Evolutionary conservation across 2,329 filamentous ascomycete species (phyloP), one percentile per base, ranked within the genome.

Genomic region (Neoscytalidium dimidiatum): DNA sequence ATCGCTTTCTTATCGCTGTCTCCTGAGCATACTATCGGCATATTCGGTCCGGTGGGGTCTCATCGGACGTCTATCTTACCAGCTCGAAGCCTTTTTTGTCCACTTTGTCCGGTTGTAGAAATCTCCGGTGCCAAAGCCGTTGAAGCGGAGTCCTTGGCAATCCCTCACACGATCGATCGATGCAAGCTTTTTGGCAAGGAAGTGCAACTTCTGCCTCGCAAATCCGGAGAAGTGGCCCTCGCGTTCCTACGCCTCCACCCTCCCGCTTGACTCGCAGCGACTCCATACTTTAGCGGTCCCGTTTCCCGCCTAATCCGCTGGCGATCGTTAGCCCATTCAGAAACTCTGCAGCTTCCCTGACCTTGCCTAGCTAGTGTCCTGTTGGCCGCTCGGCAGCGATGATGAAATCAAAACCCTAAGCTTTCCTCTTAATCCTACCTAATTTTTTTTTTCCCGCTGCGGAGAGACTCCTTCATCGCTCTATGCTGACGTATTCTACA

Each of bases 391-490:
- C 41, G 19, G 56, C 26, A 26, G 41, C 38, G 4, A 60, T 60
- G 56, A 60, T 46, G 41, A 46, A 46, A 46, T 60, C 38, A 48
- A 60, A 60, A 60, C 38, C 41, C 41, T 60, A 46, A 21, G 26
- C 26, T 5, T 60, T 41, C 56, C 3, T 28, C 41, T 60, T 17
- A 31, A 60, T 17, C 5, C 11, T 46, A 60, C 33, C 28, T 41
- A 23, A 17, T 9, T 19, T 33, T 60, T 31, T 44, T 41, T n/a
- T 44, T 19, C n/a, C 2, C 41, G 28, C n/a, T n/a, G n/a, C n/a
- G n/a, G n/a, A n/a, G 41, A 21, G 38, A 8, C 41, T 60, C 26
- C 43, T 46, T 43, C 26, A 31, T 26, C 38, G 19, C 9, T 5
- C 7, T 26, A 14, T 46, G 53, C 26, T 31, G 4, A 9, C 21